phyloP scores from a whole-genome alignment of 73 alveolate genomes.

The Tetrahymena malaccensis region DNA sequence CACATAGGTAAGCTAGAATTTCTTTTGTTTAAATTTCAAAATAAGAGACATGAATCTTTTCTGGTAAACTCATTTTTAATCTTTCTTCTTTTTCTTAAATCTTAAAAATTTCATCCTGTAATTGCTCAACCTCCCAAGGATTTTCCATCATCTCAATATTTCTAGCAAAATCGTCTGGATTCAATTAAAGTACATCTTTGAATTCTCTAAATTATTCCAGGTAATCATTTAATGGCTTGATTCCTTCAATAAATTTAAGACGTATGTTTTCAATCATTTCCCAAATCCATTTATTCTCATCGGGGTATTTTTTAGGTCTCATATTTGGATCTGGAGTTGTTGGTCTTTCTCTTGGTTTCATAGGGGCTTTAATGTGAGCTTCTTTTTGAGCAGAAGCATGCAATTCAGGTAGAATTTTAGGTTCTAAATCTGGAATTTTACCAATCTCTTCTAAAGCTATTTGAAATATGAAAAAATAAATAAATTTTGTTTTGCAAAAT shows the following conservation, averaged over 20 bases:
- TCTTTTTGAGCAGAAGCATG: constrained; percentile 85
- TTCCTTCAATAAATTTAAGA: constrained; percentile 72
- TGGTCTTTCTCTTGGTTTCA: constrained; percentile 92
- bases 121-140: constrained; percentile 78
- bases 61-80: constrained; percentile 83
- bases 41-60: constrained; percentile 83
- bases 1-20: constrained; percentile 81
- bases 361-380: constrained; percentile 83
- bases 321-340: constrained; percentile 70
- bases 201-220: constrained; percentile 78
- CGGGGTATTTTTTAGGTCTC: constrained; percentile 69
- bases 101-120: constrained; percentile 83
- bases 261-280: constrained; percentile 72
- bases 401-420: constrained; percentile 51
- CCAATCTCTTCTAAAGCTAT: constrained; percentile 90
- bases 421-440: constrained; percentile 59
- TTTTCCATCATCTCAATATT: constrained; percentile 79
- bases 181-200: constrained; percentile 79
- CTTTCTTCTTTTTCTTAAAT: constrained; percentile 84
- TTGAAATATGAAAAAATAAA: not conserved
- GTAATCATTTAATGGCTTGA: constrained; percentile 88
- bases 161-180: constrained; percentile 86
- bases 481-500: not conserved
- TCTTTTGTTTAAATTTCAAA: constrained; percentile 95
- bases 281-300: constrained; percentile 98